phyloP scores from a whole-genome alignment of 2,329 filamentous ascomycete species.

The Alternaria solani region DNA sequence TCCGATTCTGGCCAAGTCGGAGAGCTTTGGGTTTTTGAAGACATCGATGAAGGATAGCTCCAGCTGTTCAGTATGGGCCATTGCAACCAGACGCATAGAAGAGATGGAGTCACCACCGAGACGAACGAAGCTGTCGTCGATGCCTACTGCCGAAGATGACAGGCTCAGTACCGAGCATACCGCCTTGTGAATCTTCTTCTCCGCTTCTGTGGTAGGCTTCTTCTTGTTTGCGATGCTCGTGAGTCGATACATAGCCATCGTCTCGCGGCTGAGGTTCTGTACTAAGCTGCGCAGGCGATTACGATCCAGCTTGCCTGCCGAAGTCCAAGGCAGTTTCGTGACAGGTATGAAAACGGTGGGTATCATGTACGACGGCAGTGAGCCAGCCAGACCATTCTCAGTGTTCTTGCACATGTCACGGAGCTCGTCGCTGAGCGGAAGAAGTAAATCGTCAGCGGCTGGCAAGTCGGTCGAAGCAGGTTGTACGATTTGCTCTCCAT shows the following conservation, averaged over 20 bases:
- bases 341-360: conserved; percentile 46
- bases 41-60: conserved; percentile 43
- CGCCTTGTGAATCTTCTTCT: conserved; percentile 44
- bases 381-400: conserved; percentile 40
- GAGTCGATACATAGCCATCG: conserved; percentile 41
- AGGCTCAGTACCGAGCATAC: conserved; percentile 42
- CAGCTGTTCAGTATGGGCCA: conserved; percentile 37
- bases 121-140: conserved; percentile 47
- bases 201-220: conserved; percentile 34
- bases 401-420: conserved; percentile 41
- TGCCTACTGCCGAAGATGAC: conserved; percentile 33
- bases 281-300: conserved; percentile 39
- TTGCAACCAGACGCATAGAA: conserved; percentile 43
- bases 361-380: conserved; percentile 47
- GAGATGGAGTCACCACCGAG: conserved; percentile 44
- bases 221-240: conserved; percentile 40
- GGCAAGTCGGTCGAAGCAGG: conserved; percentile 28
- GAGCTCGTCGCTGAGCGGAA: conserved; percentile 36
- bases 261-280: conserved; percentile 39
- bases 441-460: conserved; percentile 38
- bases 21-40: conserved; percentile 42
- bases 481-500: conserved; percentile 20
- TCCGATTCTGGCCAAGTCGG: conserved; percentile 41
- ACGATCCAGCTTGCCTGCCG: conserved; percentile 45
- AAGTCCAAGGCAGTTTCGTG: conserved; percentile 43